Conservation (phyloP, 192 early-diverging fungal genomes). For the Linnemannia hyalina region DNA sequence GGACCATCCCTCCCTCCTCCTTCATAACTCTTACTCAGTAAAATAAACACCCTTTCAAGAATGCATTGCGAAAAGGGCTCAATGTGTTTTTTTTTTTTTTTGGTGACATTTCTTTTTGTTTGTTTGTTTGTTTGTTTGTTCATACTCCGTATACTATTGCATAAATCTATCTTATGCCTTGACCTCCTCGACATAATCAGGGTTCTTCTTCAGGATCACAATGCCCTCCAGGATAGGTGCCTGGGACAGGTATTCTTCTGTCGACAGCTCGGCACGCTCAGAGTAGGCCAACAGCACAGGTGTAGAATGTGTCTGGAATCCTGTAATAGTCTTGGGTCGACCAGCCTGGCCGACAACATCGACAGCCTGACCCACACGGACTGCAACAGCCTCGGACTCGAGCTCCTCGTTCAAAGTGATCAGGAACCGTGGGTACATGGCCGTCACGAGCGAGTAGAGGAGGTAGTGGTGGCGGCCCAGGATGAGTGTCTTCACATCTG, state of each 20-base stretch:
- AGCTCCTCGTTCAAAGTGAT: slow-evolving; percentile 95
- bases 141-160: not conserved
- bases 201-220: slow-evolving; percentile 96
- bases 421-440: slow-evolving; percentile 98
- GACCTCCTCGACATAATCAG: slow-evolving; percentile 84
- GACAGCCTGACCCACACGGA: slow-evolving; percentile 99
- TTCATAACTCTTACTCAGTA: slow-evolving; percentile 10
- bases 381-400: slow-evolving; percentile 85
- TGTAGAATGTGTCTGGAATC: slow-evolving; percentile 98
- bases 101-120: not conserved
- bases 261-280: slow-evolving; percentile 98
- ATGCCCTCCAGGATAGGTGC: slow-evolving; percentile 94
- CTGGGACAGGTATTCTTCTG: slow-evolving; percentile 94
- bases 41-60: not conserved
- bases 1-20: slow-evolving; percentile 36
- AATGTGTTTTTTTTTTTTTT: slow-evolving; percentile 5
- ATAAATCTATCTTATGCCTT: slow-evolving; percentile 55
- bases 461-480: slow-evolving; percentile 93
- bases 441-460: slow-evolving; percentile 91
- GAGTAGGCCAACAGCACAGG: slow-evolving; percentile 96
- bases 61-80: not conserved
- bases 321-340: slow-evolving; percentile 98
- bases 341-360: slow-evolving; percentile 99
- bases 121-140: not conserved
- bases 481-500: slow-evolving; percentile 90